Evolutionary conservation across 2,329 filamentous ascomycete species (phyloP).

Genomic region (Diaporthe vaccinii): DNA sequence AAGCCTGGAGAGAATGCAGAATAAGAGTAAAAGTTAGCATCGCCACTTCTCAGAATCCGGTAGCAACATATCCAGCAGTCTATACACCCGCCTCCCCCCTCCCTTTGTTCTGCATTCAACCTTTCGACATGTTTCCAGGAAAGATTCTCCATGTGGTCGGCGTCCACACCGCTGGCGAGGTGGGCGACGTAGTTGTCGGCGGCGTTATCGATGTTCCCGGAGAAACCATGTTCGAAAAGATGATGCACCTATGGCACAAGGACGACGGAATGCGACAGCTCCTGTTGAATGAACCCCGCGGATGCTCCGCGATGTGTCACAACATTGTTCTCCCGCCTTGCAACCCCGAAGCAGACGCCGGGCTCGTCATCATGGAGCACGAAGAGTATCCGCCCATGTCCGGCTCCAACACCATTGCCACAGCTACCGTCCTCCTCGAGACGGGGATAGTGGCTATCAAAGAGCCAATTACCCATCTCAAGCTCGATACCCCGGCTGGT

Average conservation of each 20-base stretch:
- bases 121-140: neutral
- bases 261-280: conserved; percentile 57
- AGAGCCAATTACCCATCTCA: neutral
- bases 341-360: neutral
- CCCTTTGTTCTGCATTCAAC: neutral
- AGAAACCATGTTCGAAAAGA: conserved; percentile 63
- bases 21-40: neutral
- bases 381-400: neutral
- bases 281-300: conserved; percentile 61
- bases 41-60: neutral
- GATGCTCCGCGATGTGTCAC: conserved; percentile 53
- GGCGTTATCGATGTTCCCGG: conserved; percentile 59
- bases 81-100: neutral
- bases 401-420: neutral
- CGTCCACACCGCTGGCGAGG: conserved; percentile 57
- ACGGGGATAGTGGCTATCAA: neutral
- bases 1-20: neutral
- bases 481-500: neutral
- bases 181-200: conserved; percentile 63
- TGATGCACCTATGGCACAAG: conserved; percentile 56
- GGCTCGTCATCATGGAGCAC: neutral
- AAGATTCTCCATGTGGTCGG: conserved; percentile 50
- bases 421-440: neutral
- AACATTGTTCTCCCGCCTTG: neutral
- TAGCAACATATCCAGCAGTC: neutral